phyloP scores from a whole-genome alignment of 202 grass and related monocot genomes.

The Zizania palustris region DNA sequence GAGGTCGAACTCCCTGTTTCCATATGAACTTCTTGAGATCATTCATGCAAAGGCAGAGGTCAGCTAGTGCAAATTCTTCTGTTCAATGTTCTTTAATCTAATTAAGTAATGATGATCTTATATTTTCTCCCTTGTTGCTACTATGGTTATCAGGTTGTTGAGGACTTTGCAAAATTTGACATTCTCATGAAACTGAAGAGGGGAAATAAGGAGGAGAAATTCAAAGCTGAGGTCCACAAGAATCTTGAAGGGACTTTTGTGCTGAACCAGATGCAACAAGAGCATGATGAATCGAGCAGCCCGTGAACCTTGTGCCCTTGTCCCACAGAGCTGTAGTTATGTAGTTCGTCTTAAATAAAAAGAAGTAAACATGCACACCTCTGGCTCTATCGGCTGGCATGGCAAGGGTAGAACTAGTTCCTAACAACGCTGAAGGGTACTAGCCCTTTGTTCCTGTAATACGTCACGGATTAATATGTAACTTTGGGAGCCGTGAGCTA shows the following conservation, averaged over 20 bases:
- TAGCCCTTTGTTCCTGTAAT: no score
- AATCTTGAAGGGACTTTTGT: slow-evolving; percentile 77
- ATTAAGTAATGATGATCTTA: not conserved
- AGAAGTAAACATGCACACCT: not conserved
- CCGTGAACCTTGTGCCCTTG: slow-evolving; percentile 26
- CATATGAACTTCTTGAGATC: slow-evolving; percentile 84
- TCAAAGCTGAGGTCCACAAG: slow-evolving; percentile 89
- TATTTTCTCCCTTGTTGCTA: not conserved
- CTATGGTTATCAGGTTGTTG: slow-evolving; percentile 52
- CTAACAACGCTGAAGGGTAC: not conserved
- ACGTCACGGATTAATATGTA: no score
- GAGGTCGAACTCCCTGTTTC: slow-evolving; percentile 72
- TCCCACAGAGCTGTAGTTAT: slow-evolving; percentile 7
- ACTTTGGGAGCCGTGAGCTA: no score
- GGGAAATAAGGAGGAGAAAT: slow-evolving; percentile 84
- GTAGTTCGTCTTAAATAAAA: slow-evolving; percentile 37
- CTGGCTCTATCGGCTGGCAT: no score
- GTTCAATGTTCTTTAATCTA: not conserved
- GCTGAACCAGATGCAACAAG: slow-evolving; percentile 68
- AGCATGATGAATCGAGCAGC: slow-evolving; percentile 52
- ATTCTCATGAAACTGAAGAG: slow-evolving; percentile 91
- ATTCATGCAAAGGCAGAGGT: slow-evolving; percentile 73
- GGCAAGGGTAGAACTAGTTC: not conserved
- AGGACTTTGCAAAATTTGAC: slow-evolving; percentile 70
- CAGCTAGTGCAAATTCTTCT: not conserved